Conservation (phyloP, 1,139 yeast species). For the Blastobotrys serpentis region DNA sequence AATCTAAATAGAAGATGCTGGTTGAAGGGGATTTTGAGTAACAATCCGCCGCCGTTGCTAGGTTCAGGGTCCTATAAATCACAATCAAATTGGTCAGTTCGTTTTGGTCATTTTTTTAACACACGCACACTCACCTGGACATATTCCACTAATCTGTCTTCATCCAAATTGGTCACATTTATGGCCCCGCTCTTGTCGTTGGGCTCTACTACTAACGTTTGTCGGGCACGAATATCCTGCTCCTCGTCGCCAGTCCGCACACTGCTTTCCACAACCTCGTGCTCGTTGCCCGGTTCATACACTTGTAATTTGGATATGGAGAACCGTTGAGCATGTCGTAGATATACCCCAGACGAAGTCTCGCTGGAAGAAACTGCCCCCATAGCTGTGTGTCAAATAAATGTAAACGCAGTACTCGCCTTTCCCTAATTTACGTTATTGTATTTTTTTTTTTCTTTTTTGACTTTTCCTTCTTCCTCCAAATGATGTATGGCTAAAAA, state of each 20-base stretch:
- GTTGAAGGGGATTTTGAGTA: slow-evolving; percentile 27
- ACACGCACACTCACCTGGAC: slow-evolving; percentile 19
- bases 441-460: no score
- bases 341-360: slow-evolving; percentile 24
- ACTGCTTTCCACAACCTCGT: background rate
- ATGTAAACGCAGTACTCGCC: no score
- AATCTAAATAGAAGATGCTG: slow-evolving; percentile 23
- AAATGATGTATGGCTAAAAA: no score
- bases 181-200: slow-evolving; percentile 15
- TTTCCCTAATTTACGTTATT: no score
- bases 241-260: background rate
- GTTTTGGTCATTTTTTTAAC: background rate
- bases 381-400: no score
- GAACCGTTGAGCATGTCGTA: slow-evolving; percentile 27
- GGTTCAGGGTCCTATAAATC: slow-evolving; percentile 21
- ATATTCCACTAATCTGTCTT: slow-evolving; percentile 19
- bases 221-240: slow-evolving; percentile 1
- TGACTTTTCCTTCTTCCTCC: no score
- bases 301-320: slow-evolving; percentile 23
- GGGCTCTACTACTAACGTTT: slow-evolving; percentile 1
- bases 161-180: slow-evolving; percentile 12
- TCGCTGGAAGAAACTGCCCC: slow-evolving; percentile 31
- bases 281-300: slow-evolving; percentile 8
- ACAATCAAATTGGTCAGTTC: no score
- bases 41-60: slow-evolving; percentile 14